Evolutionary conservation across 257 asterid genomes (phyloP), one percentile per base, ranked within the genome.

Genomic region (Vinca minor): DNA sequence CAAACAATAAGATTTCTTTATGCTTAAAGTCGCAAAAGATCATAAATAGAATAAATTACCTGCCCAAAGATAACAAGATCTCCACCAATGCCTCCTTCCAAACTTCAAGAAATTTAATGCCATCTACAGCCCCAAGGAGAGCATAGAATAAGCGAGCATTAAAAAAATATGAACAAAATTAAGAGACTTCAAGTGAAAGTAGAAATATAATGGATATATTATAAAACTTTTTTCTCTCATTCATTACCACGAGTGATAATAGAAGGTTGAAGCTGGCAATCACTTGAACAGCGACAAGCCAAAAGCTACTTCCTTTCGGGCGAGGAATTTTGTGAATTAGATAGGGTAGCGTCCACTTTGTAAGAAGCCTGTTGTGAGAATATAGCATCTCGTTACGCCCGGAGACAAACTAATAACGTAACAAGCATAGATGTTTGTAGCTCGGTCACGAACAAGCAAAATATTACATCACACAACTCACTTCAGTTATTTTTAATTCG

Each of bases 51-150:
- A 42, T 49, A 67, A 62, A 21, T 74, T 48, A 89, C 96, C 85
- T 25, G 87, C 85, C 96, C 96, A 89, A 63, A 86, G 64, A 72
- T 89, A 89, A 85, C 96, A 89, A 32, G 93, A 86, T 28, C 64
- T 83, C 96, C 96, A 89, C 96, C 95, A 86, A 71, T 79, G 80
- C 72, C 77, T 66, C 81, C 77, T 81, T 74, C 68, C 67, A 31
- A 79, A 66, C 76, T 83, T 83, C 65, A 84, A 67, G 32, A 84
- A 75, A 52, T 84, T 84, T 55, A 86, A 83, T 63, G 89, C 74
- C 91, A 89, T 81, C 96, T 89, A 83, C 26, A 64, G n/a, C 70
- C 55, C 62, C n/a, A 63, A 62, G 21, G 52, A 71, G 23, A 54
- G 34, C 45, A 69, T 49, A 48, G 48, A 50, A 26, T 17, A 21